phyloP scores from a whole-genome alignment of 352 stramenopile species.

The Globisporangium iwayamae region DNA sequence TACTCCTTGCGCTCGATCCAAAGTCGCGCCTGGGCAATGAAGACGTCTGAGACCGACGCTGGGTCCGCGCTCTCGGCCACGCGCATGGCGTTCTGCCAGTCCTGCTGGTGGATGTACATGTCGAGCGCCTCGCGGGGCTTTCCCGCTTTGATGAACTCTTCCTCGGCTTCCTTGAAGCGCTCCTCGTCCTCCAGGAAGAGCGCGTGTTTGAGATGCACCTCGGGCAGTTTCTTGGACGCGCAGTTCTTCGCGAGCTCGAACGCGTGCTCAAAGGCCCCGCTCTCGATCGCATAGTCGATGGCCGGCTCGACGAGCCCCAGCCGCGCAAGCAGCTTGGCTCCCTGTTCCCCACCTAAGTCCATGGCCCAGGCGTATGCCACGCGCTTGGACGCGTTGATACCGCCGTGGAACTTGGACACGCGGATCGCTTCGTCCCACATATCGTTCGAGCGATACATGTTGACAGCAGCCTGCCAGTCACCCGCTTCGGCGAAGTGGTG shows the following conservation, averaged over 20 bases:
- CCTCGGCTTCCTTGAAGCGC: slow-evolving; percentile 90
- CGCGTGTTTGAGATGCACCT: slow-evolving; percentile 93
- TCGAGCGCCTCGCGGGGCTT: slow-evolving; percentile 94
- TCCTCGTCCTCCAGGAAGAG: slow-evolving; percentile 93
- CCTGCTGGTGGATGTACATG: slow-evolving; percentile 95
- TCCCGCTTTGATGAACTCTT: slow-evolving; percentile 90
- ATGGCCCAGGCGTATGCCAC: slow-evolving; percentile 93
- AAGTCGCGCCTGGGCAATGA: slow-evolving; percentile 87
- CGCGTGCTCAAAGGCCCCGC: slow-evolving; percentile 89
- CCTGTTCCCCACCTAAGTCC: slow-evolving; percentile 86
- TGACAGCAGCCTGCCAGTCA: slow-evolving; percentile 92
- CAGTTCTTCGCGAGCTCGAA: slow-evolving; percentile 89
- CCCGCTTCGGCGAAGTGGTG: slow-evolving; percentile 90
- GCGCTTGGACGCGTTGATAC: slow-evolving; percentile 89
- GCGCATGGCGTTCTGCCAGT: slow-evolving; percentile 90
- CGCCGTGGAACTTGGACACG: slow-evolving; percentile 92
- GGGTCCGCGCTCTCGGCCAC: slow-evolving; percentile 91
- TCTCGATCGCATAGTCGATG: slow-evolving; percentile 94
- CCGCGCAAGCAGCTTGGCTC: slow-evolving; percentile 88
- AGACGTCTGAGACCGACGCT: slow-evolving; percentile 85
- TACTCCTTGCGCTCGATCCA: slow-evolving; percentile 87
- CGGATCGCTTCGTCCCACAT: slow-evolving; percentile 95
- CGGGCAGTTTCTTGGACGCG: slow-evolving; percentile 84
- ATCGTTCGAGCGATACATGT: slow-evolving; percentile 94
- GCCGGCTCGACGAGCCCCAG: slow-evolving; percentile 91